Base-by-base conservation (phyloP, 1,284 basidiomycete species). In the Abortiporus biennis region DNA sequence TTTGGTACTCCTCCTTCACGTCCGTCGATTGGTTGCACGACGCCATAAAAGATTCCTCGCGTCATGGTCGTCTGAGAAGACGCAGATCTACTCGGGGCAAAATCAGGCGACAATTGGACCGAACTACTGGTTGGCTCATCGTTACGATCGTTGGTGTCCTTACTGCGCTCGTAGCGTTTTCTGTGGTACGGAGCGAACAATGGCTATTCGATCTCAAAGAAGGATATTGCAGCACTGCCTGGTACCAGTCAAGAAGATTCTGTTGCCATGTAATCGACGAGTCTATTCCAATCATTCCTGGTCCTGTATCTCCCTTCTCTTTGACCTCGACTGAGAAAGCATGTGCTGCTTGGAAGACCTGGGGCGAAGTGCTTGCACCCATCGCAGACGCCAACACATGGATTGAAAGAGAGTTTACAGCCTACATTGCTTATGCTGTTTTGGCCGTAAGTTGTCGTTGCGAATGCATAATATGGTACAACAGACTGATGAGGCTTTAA, bases 181-280 rank as follows among this genome's bases (percentile, higher is more conserved):
- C 87, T 40, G 88, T 99, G 52, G 80, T 95, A 30, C 80, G 89
- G 22, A 73, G 78, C 44, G 95, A 99, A 58, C 87, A 91, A 59
- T 85, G 83, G 71, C 68, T 98, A n/a, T 98, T 97, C 56, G 92
- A 96, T 59, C 61, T 87, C 50, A 98, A 98, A 63, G 89, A 92
- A 43, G 95, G 95, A 0, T 92, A 88, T 60, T 98, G 94, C 62
- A 56, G 58, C 1, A 61, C 64, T 0, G 70, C 72, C 2, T 88
- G 85, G 83, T 85, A 76, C 64, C 83, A 76, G 44, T 80, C 92
- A 1, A 84, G 79, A 55, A 72, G 81, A 2, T 91, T 92, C 62
- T 97, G 93, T 59, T 95, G 92, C 58, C 73, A 75, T 12, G 42
- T 47, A 8, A 33, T 57, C 20, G 64, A 61, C 9, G 64, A 69